Conservation (phyloP, 495 filamentous ascomycete species). For the Hypoxylon lienhwacheense region DNA sequence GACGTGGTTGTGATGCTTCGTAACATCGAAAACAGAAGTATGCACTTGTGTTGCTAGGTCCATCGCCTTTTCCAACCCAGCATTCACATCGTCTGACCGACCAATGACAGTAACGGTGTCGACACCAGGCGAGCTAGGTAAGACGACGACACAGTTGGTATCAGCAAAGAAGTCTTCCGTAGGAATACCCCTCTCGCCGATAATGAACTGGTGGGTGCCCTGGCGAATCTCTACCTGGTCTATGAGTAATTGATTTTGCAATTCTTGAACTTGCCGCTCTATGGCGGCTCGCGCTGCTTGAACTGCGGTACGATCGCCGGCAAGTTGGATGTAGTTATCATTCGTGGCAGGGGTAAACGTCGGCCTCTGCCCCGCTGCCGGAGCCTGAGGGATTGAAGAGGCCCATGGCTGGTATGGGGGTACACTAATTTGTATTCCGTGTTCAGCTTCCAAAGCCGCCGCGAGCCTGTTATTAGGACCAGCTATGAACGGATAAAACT, state of each 20-base stretch:
- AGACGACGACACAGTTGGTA: conserved; percentile 84
- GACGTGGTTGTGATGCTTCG: conserved; percentile 73
- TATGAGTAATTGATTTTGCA: conserved; percentile 68
- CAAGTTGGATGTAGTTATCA: conserved; percentile 74
- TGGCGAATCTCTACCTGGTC: conserved; percentile 74
- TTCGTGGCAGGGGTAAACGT: conserved; percentile 66
- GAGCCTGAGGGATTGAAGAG: conserved; percentile 65
- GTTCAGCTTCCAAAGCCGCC: conserved; percentile 63
- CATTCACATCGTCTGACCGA: conserved; percentile 67
- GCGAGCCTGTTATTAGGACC: conserved; percentile 72
- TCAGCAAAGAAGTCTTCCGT: conserved; percentile 83
- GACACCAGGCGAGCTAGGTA: conserved; percentile 73
- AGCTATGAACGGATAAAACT: conserved; percentile 94
- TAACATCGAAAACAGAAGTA: conserved; percentile 73
- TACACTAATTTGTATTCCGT: conserved; percentile 71
- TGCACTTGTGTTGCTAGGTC: conserved; percentile 82
- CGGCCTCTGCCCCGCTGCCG: conserved; percentile 62
- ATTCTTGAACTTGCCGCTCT: conserved; percentile 70
- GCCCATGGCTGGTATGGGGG: conserved; percentile 78
- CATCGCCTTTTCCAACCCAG: conserved; percentile 75
- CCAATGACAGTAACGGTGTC: conserved; percentile 84
- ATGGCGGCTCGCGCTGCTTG: conserved; percentile 77
- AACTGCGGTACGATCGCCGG: conserved; percentile 82
- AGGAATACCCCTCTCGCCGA: conserved; percentile 74
- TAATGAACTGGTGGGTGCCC: conserved; percentile 86